phyloP scores from a whole-genome alignment of 768 basidiomycete genomes.

The Boletus rubroflammeus region DNA sequence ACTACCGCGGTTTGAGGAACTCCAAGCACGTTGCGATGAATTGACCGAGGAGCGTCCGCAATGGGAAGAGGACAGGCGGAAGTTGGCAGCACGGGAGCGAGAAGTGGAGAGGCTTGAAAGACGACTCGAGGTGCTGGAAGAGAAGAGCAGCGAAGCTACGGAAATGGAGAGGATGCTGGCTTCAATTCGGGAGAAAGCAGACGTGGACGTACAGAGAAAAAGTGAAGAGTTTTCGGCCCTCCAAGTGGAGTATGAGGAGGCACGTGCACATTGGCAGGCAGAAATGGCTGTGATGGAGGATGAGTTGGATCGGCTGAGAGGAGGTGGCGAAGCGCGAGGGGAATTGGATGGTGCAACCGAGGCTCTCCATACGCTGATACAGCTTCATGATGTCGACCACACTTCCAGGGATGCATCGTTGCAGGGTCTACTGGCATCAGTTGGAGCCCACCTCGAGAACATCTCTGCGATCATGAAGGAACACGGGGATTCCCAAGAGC shows the following conservation, averaged over 20 bases:
- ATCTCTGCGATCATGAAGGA: constrained; percentile 43
- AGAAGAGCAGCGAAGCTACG: constrained; percentile 38
- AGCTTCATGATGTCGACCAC: constrained; percentile 54
- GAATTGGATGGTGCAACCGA: constrained; percentile 52
- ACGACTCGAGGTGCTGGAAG: constrained; percentile 43
- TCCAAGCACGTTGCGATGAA: constrained; percentile 45
- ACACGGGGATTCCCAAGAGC: constrained; percentile 39
- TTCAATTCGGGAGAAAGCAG: constrained; percentile 33
- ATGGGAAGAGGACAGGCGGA: constrained; percentile 49
- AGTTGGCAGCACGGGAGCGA: constrained; percentile 36
- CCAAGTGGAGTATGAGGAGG: constrained; percentile 39
- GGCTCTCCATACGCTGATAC: constrained; percentile 49
- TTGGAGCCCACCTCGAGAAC: constrained; percentile 50
- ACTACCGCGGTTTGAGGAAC: constrained; percentile 45
- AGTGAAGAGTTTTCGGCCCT: constrained; percentile 38
- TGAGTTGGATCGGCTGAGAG: constrained; percentile 45
- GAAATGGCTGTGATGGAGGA: constrained; percentile 48
- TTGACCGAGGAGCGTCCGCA: constrained; percentile 46
- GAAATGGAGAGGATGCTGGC: constrained; percentile 39
- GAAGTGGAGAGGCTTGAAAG: constrained; percentile 38
- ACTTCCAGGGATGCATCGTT: constrained; percentile 47
- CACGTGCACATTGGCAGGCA: constrained; percentile 48
- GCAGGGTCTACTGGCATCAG: constrained; percentile 44
- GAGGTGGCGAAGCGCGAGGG: constrained; percentile 36
- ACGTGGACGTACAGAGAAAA: constrained; percentile 40